Conservation (phyloP, 495 filamentous ascomycete genomes). For the Penicillium silybi region DNA sequence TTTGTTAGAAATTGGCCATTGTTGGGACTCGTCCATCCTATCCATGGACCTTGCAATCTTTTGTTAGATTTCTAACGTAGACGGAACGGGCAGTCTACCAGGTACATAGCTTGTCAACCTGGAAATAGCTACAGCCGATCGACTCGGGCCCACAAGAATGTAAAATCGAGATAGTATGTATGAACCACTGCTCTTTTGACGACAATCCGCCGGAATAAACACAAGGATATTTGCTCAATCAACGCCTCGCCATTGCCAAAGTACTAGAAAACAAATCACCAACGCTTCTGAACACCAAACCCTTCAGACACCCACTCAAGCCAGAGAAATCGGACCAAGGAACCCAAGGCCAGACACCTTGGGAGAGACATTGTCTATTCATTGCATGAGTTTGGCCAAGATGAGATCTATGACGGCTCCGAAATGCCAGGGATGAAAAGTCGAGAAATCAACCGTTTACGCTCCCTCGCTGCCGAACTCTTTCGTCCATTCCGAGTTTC, state of each 20-base stretch:
- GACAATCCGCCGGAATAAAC: constrained; percentile 11
- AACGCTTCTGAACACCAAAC: constrained; percentile 34
- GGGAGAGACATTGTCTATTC: background rate
- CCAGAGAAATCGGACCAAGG: background rate
- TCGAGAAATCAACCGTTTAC: constrained; percentile 16
- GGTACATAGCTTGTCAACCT: background rate
- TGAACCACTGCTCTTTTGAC: constrained; percentile 6
- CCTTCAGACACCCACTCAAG: constrained; percentile 3
- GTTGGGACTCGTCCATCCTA: background rate
- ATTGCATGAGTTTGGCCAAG: background rate
- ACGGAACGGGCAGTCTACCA: too few relatives aligned
- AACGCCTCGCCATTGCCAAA: constrained; percentile 39
- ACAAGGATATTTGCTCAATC: constrained; percentile 24
- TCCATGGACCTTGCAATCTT: background rate
- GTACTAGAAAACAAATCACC: constrained; percentile 11
- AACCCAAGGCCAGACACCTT: background rate
- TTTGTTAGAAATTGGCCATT: constrained; percentile 1
- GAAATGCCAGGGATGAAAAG: background rate
- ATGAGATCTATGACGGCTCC: background rate
- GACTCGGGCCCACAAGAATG: background rate
- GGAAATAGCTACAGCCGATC: background rate
- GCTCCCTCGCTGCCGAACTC: constrained; percentile 96
- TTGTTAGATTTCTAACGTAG: too few relatives aligned
- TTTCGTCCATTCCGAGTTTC: constrained; percentile 89
- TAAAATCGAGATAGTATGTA: background rate